Percentiles rank a stretch among this genome's conserved stretches.
phyloP scores from a whole-genome alignment of 208 protist genomes.

The Phytomonas sp. region DNA sequence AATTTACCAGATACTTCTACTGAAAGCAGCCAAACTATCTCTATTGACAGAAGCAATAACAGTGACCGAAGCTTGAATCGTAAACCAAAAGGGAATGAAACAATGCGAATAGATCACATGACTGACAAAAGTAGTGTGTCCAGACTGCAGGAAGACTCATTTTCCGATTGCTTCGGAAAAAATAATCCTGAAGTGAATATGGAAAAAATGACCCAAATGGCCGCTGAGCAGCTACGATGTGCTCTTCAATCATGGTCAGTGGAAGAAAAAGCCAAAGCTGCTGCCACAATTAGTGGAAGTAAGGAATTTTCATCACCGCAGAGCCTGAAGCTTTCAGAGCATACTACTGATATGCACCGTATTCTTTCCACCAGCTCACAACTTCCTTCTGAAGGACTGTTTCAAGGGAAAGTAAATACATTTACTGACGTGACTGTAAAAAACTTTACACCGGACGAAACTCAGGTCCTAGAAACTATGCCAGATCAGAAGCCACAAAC shows the following conservation, averaged over 20 bases:
- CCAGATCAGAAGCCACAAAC: neutral
- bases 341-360: neutral
- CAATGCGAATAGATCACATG: neutral
- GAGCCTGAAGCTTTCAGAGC: neutral
- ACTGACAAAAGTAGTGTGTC: neutral
- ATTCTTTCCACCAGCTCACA: neutral
- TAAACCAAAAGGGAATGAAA: neutral
- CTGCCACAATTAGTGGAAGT: neutral
- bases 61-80: neutral
- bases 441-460: neutral
- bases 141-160: neutral
- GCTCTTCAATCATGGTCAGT: constrained; percentile 22
- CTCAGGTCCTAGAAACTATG: neutral
- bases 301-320: neutral
- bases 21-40: neutral
- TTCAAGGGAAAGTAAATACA: neutral
- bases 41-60: neutral
- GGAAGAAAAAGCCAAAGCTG: constrained; percentile 21
- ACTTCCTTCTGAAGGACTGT: neutral
- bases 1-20: neutral
- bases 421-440: neutral
- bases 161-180: neutral
- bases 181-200: neutral
- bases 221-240: constrained; percentile 16
- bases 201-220: constrained; percentile 10